A percentile compares a stretch with the other conserved stretches of the same genome.
Evolutionary conservation across 257 asterid species (phyloP).

Genomic region (Solanum appendiculatum): DNA sequence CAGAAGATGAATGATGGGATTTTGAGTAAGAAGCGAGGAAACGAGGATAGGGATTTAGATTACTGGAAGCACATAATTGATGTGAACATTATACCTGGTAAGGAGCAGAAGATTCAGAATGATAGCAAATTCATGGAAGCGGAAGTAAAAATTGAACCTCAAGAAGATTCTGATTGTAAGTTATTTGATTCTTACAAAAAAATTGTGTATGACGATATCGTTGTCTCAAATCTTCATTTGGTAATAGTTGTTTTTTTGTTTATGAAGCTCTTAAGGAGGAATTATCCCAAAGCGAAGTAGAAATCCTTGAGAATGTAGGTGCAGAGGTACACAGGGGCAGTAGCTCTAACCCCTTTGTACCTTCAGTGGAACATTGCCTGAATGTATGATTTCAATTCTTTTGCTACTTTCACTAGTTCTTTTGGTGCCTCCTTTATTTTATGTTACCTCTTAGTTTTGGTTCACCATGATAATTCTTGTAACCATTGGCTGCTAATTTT

Average conservation of each 20-base stretch:
- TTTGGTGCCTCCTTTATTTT: not conserved
- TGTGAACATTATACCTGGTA: not conserved
- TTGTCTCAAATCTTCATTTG: not conserved
- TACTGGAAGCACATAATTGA: not conserved
- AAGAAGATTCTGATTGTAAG: not conserved
- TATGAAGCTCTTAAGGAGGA: not conserved
- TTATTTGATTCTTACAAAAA: not conserved
- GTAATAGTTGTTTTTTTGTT: not conserved
- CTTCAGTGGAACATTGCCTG: not conserved
- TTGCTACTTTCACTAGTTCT: not conserved
- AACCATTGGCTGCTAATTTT: not conserved
- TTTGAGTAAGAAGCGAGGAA: not conserved
- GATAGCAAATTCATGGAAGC: not conserved
- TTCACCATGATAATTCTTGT: not conserved
- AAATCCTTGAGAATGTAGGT: slow-evolving; percentile 15
- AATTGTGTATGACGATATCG: not conserved
- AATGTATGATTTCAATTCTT: slow-evolving; percentile 3
- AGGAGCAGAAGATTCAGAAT: not conserved
- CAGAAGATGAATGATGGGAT: not conserved
- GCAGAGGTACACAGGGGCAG: not conserved
- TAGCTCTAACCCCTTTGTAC: slow-evolving; percentile 6
- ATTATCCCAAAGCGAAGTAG: slow-evolving; percentile 6
- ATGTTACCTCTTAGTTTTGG: not conserved
- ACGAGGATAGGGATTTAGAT: not conserved
- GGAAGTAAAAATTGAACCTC: not conserved